These are phyloP conservation scores for Fusarium subtropicale DNA, from an alignment of 2,329 filamentous ascomycete genomes.

Conservation along the genomic window DNA sequence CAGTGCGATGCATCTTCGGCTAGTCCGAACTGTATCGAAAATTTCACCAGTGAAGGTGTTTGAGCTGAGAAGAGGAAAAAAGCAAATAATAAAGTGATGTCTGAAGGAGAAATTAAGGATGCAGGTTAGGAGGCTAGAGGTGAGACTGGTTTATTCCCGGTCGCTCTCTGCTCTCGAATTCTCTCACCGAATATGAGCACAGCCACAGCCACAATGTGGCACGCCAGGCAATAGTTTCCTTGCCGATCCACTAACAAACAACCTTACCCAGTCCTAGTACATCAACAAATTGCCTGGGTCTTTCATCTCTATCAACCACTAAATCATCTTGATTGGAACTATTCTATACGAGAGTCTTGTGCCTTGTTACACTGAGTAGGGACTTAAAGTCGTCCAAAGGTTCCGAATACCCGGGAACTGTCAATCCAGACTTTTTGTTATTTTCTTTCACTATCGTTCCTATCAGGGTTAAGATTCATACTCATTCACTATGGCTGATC, in stretches of 20 bases:
- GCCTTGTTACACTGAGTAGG: constrained; percentile 24
- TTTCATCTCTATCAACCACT: constrained; percentile 22
- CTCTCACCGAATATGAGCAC: constrained; percentile 13
- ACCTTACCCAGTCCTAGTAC: constrained; percentile 4
- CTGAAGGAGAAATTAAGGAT: constrained; percentile 2
- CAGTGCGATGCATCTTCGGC: constrained; percentile 42
- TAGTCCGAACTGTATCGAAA: constrained; percentile 21
- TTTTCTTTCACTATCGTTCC: background rate
- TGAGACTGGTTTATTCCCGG: constrained; percentile 34
- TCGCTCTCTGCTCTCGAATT: constrained; percentile 1
- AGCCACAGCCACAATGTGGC: constrained; percentile 37
- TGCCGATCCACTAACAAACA: constrained; percentile 38
- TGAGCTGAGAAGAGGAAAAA: background rate
- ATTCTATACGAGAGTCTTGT: constrained; percentile 17
- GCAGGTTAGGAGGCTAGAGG: constrained; percentile 18
- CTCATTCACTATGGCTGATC: constrained; percentile 71
- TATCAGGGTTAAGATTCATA: background rate
- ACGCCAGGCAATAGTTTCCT: background rate
- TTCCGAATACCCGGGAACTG: constrained; percentile 25
- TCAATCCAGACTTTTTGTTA: background rate
- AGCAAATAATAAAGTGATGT: constrained; percentile 1
- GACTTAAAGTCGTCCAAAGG: constrained; percentile 14
- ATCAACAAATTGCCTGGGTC: constrained; percentile 28
- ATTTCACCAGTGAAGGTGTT: constrained; percentile 7
- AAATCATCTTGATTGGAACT: constrained; percentile 9